These are phyloP conservation scores for Metarhizium sp. DNA, from an alignment of 2,329 filamentous ascomycete genomes.

Conservation along the genomic window DNA sequence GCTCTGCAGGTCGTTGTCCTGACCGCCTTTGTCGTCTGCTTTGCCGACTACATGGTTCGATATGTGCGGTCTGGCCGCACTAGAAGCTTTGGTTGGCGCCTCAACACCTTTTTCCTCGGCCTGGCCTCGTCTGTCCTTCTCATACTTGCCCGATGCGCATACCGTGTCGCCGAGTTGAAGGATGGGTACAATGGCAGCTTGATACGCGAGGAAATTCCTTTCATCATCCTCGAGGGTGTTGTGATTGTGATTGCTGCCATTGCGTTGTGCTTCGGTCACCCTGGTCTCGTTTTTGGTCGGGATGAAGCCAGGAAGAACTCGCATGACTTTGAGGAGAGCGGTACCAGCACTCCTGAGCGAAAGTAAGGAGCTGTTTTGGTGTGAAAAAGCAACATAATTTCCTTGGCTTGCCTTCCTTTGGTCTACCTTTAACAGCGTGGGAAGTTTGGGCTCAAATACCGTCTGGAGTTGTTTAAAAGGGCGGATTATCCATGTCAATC, in stretches of 20 bases:
- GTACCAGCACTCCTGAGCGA: neutral
- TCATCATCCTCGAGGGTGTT: constrained; percentile 43
- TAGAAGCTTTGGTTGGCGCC: constrained; percentile 17
- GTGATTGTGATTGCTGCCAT: constrained; percentile 27
- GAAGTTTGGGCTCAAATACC: too few relatives aligned
- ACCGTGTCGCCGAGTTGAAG: constrained; percentile 56
- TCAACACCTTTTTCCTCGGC: constrained; percentile 39
- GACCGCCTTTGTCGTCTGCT: constrained; percentile 37
- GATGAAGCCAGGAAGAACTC: constrained; percentile 6
- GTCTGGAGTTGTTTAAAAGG: too few relatives aligned
- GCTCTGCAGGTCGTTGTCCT: constrained; percentile 49
- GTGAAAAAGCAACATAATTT: neutral
- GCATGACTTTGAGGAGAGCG: constrained; percentile 19
- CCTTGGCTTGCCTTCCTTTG: neutral
- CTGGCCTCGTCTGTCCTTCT: constrained; percentile 44
- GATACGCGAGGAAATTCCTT: constrained; percentile 41
- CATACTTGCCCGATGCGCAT: constrained; percentile 54
- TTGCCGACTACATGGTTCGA: constrained; percentile 40
- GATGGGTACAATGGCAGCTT: constrained; percentile 50
- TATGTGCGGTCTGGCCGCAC: constrained; percentile 22
- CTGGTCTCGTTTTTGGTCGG: constrained; percentile 28
- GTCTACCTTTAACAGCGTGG: neutral
- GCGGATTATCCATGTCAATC: too few relatives aligned
- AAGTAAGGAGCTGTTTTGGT: neutral
- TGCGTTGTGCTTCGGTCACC: constrained; percentile 30